Base-by-base conservation (phyloP, 306 rosid species). In the Senna siamea region DNA sequence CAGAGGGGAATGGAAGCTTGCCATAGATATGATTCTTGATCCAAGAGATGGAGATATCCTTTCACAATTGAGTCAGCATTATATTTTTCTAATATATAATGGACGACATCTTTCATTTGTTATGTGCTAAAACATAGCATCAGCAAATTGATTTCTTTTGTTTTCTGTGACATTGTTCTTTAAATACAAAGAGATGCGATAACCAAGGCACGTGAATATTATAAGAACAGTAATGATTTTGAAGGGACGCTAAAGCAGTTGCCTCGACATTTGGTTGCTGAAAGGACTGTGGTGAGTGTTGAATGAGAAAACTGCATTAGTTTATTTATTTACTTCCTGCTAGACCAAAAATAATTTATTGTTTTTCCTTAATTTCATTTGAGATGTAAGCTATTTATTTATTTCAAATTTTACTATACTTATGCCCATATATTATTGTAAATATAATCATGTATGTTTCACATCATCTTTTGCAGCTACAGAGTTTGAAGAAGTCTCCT, bases 31-130 rank as follows among this genome's bases (percentile, higher is more conserved):
- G 92, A 90, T 94, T 83, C 99, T 94, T 83, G 92, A 92, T 87
- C 99, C 99, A 81, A 90, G 97, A 83, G 96, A 88, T 54, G 97
- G 97, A 66, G 97, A 94, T 94, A 94, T 94, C 99, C 99, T 94
- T 88, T 84, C 76, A 9, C 54, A n/a, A 12, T 57, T 64, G 17
- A 35, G 41, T 40, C 17, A 23, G 47, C 28, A 41, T 77, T 30
- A 13, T 41, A 1, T 23, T 5, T 14, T 34, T 50, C 43, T 2
- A 51, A 48, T 75, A 22, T 72, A 7, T 60, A 9, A 50, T 77
- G 44, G 15, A 63, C 72, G 22, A 62, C 69, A 65, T 70, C 75
- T 50, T 15, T 34, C 73, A 53, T 51, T 86, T 72, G 37, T 78
- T 69, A 12, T 72, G 64, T 62, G 22, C 76, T 77, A 53, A 47